Base-by-base conservation (phyloP, 306 rosid species). In the Dalbergia cochinchinensis region DNA sequence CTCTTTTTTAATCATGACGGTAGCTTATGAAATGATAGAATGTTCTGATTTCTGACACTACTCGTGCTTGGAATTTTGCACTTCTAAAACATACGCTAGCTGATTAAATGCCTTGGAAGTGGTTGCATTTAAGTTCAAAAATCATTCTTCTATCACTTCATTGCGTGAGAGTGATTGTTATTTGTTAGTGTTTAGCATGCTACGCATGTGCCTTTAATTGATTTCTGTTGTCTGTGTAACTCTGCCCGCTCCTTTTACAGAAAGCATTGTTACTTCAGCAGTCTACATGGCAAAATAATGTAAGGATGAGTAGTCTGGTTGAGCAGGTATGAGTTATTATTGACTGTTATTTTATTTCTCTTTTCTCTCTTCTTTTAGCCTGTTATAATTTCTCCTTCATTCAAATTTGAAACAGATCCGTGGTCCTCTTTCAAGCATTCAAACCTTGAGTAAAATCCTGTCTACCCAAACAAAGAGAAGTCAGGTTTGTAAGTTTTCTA, bases 401-500 rank as follows among this genome's bases (percentile, higher is more conserved):
- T 35, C 35, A 82, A 61, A 60, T 51, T 42, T 59, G 69, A 82
- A 39, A 35, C 91, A 95, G 99, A 92, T 95, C 78, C 97, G 95
- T 61, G 92, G 92, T 81, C 94, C 99, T 69, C 98, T 95, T 84
- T 91, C 97, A 79, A 92, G 96, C 85, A 91, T 95, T 76, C 92
- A 84, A 80, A 89, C 90, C 82, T 89, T 95, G 73, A 88, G 99
- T 85, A 95, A 90, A 84, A 92, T 95, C 92, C 83, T 95, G 69
- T 91, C 97, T 44, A 33, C 83, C 57, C 98, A 92, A 83, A 83
- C 89, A 81, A 89, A 87, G 87, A 92, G 87, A 80, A 88, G 86
- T 61, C 94, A 95, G 99, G 97, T 92, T 73, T 82, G 91, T 74
- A 65, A 44, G 59, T 39, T 57, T 1, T 51, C 70, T 76, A 16